phyloP scores from a whole-genome alignment of 371 early-diverging fungal species.

The Mortierella sp. region DNA sequence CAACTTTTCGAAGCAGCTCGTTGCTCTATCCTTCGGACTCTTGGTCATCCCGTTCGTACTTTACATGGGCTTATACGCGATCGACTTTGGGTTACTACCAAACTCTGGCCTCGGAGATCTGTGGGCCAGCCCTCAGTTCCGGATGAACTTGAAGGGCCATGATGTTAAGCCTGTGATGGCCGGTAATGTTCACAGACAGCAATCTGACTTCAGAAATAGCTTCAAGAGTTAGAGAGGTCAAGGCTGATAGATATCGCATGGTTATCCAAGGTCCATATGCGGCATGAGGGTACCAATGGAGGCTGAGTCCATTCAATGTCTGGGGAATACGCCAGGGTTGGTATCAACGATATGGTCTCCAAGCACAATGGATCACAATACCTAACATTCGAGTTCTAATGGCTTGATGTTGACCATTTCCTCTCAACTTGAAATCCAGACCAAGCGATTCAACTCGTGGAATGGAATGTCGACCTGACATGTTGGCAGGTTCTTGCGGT shows the following conservation, averaged over 20 bases:
- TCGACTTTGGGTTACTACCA: slow-evolving; percentile 80
- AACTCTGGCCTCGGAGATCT: slow-evolving; percentile 82
- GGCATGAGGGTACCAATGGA: slow-evolving; percentile 75
- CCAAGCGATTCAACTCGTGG: slow-evolving; percentile 41
- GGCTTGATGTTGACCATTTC: too few relatives aligned
- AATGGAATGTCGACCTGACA: slow-evolving; percentile 39
- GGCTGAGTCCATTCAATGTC: slow-evolving; percentile 85
- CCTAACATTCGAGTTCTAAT: too few relatives aligned
- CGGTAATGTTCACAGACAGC: slow-evolving; percentile 4
- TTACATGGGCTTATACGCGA: slow-evolving; percentile 80
- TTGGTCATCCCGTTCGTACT: slow-evolving; percentile 81
- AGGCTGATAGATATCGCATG: slow-evolving; percentile 87
- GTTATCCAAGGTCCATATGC: slow-evolving; percentile 79
- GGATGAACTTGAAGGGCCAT: slow-evolving; percentile 60
- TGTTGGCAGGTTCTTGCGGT: slow-evolving; percentile 38
- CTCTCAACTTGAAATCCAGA: slow-evolving; percentile 4
- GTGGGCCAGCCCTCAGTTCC: slow-evolving; percentile 81
- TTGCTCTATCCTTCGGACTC: slow-evolving; percentile 72
- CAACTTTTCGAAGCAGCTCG: slow-evolving; percentile 58
- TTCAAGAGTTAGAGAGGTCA: neutral
- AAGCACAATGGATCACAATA: too few relatives aligned
- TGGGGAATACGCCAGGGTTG: slow-evolving; percentile 20
- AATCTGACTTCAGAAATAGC: neutral
- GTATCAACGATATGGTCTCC: slow-evolving; percentile 32
- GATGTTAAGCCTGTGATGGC: slow-evolving; percentile 39